These are phyloP conservation scores for Postia placenta DNA, from an alignment of 768 basidiomycete species.

Conservation along the genomic window DNA sequence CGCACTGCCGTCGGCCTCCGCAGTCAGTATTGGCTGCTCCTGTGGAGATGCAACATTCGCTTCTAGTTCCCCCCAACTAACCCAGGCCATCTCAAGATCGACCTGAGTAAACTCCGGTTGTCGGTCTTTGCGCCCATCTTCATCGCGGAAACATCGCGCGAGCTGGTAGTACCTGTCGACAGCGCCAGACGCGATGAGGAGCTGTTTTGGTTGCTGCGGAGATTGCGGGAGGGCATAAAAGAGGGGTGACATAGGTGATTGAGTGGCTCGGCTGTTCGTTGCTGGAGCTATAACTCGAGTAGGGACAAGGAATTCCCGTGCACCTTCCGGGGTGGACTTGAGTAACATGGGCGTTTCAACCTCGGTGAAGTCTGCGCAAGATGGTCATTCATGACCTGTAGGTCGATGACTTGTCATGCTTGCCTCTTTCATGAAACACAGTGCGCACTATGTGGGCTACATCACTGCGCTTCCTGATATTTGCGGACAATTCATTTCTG, in stretches of 20 bases:
- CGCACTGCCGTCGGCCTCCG: not conserved
- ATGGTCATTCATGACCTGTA: slow-evolving; percentile 1
- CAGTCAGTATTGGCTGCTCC: too few species aligned
- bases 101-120: slow-evolving; percentile 98
- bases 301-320: slow-evolving; percentile 90
- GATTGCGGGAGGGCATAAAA: slow-evolving; percentile 94
- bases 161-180: slow-evolving; percentile 92
- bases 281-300: slow-evolving; percentile 44
- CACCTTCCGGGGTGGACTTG: slow-evolving; percentile 90
- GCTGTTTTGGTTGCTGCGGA: slow-evolving; percentile 93
- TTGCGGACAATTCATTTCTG: slow-evolving; percentile 62
- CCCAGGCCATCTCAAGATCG: slow-evolving; percentile 95
- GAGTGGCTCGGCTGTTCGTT: slow-evolving; percentile 8
- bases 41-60: slow-evolving; percentile 13
- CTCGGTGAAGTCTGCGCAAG: slow-evolving; percentile 71
- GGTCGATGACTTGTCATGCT: slow-evolving; percentile 16
- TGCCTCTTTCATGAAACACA: slow-evolving; percentile 69
- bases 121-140: slow-evolving; percentile 90
- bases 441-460: slow-evolving; percentile 78
- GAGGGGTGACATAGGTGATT: slow-evolving; percentile 21
- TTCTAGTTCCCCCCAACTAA: slow-evolving; percentile 60
- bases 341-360: slow-evolving; percentile 91
- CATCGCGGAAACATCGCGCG: slow-evolving; percentile 92
- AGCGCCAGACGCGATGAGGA: slow-evolving; percentile 84
- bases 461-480: slow-evolving; percentile 74